phyloP scores from a whole-genome alignment of 2,329 filamentous ascomycete species.

The Byssoonygena ceratinophila region DNA sequence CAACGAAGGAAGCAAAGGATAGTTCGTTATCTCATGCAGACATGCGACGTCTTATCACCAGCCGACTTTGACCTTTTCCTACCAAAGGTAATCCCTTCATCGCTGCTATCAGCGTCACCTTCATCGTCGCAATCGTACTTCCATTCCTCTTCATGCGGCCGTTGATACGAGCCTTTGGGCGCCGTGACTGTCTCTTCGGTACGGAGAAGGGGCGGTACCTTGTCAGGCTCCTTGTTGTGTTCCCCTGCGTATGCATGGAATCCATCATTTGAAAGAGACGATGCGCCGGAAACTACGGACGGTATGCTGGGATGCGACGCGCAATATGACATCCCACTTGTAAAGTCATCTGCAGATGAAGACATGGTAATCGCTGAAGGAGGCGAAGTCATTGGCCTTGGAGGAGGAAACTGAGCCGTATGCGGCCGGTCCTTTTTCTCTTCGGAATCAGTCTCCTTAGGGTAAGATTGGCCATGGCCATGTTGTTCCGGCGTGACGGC shows the following conservation, averaged over 20 bases:
- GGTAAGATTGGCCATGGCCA: neutral
- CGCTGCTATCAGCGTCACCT: conserved; percentile 34
- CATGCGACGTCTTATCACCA: neutral
- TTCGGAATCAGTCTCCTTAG: neutral
- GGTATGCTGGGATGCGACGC: conserved; percentile 40
- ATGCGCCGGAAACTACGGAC: conserved; percentile 37
- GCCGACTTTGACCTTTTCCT: conserved; percentile 14
- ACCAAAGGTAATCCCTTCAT: conserved; percentile 35
- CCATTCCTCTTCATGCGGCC: conserved; percentile 29
- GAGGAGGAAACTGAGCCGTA: neutral
- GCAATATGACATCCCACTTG: conserved; percentile 39
- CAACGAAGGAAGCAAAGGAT: neutral
- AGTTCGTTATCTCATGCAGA: neutral
- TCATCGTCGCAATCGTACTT: conserved; percentile 36
- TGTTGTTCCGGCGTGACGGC: conserved; percentile 12
- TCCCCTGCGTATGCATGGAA: conserved; percentile 20
- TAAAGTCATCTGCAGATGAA: conserved; percentile 37
- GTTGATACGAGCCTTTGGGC: conserved; percentile 15
- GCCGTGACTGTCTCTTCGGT: conserved; percentile 35
- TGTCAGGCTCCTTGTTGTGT: conserved; percentile 24
- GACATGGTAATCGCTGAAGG: conserved; percentile 39
- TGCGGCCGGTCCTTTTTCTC: neutral
- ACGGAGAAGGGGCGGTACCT: conserved; percentile 32
- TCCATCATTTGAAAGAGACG: conserved; percentile 36
- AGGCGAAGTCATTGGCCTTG: conserved; percentile 23